A percentile compares a stretch with the other conserved stretches of the same genome.
These are phyloP conservation scores for Acorus calamus DNA, from an alignment of 106 monocot species.

Conservation along the genomic window DNA sequence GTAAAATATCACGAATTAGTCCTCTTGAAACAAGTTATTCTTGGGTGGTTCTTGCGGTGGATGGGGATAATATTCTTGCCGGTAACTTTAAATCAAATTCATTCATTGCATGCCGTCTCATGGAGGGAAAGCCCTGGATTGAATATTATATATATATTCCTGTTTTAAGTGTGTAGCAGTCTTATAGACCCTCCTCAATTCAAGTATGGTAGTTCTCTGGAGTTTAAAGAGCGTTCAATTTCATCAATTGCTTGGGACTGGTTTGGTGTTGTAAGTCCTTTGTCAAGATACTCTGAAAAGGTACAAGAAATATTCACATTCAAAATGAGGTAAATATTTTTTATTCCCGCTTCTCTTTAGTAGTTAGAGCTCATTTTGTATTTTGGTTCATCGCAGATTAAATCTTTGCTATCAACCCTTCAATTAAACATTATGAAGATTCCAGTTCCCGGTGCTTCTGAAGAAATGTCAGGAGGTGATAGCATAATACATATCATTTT, in stretches of 20 bases:
- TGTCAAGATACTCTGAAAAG: slow-evolving; percentile 50
- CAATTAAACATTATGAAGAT: slow-evolving; percentile 66
- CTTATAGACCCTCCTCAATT: slow-evolving; percentile 77
- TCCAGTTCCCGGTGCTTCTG: slow-evolving; percentile 47
- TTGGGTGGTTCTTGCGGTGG: slow-evolving; percentile 75
- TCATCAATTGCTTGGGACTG: slow-evolving; percentile 38
- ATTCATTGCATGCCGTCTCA: too few species aligned
- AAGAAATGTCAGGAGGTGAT: slow-evolving; percentile 57
- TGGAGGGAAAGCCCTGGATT: too few species aligned
- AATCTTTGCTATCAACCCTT: slow-evolving; percentile 47
- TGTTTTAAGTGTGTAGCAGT: slow-evolving; percentile 59
- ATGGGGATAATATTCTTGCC: slow-evolving; percentile 77
- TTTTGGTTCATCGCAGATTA: neutral
- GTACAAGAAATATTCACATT: slow-evolving; percentile 15
- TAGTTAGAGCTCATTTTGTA: neutral
- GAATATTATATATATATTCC: too few species aligned
- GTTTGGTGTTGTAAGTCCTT: slow-evolving; percentile 56
- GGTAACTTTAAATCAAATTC: slow-evolving; percentile 24
- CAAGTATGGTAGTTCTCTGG: slow-evolving; percentile 52
- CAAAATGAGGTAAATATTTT: neutral
- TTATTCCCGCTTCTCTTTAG: too few species aligned
- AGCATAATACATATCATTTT: too few species aligned
- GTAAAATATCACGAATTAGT: slow-evolving; percentile 51
- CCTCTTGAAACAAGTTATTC: slow-evolving; percentile 60
- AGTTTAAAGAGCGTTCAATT: slow-evolving; percentile 9